Evolutionary conservation across 768 basidiomycete genomes (phyloP), one percentile per base, ranked within the genome.

Genomic region (Tulasnella sp.): DNA sequence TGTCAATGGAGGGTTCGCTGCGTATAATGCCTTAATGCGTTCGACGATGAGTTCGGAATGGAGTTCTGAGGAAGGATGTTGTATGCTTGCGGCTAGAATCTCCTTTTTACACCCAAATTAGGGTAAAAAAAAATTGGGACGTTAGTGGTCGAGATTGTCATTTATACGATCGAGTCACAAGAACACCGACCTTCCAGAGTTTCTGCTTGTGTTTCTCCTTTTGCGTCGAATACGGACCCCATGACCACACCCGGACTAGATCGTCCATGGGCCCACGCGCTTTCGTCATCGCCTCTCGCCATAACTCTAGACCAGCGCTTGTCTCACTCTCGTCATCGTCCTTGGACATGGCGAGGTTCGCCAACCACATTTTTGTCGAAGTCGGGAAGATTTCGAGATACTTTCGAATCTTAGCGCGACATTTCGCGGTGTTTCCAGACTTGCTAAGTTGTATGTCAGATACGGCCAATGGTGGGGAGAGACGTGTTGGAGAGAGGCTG

Each of bases 361-460:
- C 74, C 11, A 80, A 68, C 81, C 83, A 86, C 26, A 85, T 73
- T 17, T 63, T 63, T 21, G 77, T 70, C 47, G 75, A 73, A 1
- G 67, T 43, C 30, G 73, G 72, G 38, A 66, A 68, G 58, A 68
- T 65, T 41, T 62, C 61, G 2, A 79, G 76, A 67, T 83, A 83
- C 64, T 75, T 76, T 53, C 5, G 15, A 38, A 38, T 38, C 34
- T 38, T 38, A 38, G 34, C 34, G 7, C 34, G 34, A 38, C 7
- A 38, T 38, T 38, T 38, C 34, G 15, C 34, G 15, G 15, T 38
- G 34, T 38, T 38, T 5, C 21, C 34, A n/a, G 66, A 58, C 3
- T 61, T 51, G 30, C 66, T 19, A 10, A 71, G 63, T 1, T 3
- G 65, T 50, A 32, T 71, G 63, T 17, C 72, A 65, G 15, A 58